A percentile compares a stretch with the other conserved stretches of the same genome.
These are phyloP conservation scores for Curvularia sp. DNA, from an alignment of 2,329 filamentous ascomycete genomes.

Conservation along the genomic window DNA sequence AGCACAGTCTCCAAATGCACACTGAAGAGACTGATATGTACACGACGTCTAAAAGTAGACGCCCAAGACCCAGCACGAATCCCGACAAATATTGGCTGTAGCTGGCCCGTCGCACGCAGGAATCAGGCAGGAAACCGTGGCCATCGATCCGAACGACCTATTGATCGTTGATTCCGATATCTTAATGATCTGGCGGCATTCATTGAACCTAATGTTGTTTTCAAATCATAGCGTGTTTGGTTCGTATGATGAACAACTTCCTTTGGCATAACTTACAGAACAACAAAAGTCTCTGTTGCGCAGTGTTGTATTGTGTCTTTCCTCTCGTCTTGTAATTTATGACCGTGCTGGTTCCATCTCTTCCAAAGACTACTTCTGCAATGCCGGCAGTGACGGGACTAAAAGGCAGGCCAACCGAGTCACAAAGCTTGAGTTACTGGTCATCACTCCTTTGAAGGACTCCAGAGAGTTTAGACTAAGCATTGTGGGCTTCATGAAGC, in stretches of 20 bases:
- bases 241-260: neutral
- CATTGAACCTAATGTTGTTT: neutral
- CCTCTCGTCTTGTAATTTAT: neutral
- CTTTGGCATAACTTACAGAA: neutral
- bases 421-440: neutral
- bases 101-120: neutral
- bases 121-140: neutral
- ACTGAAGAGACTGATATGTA: neutral
- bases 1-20: neutral
- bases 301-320: neutral
- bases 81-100: neutral
- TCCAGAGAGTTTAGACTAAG: neutral
- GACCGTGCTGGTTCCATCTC: neutral
- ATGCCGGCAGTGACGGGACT: neutral
- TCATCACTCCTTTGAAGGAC: neutral
- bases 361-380: neutral
- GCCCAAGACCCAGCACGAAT: neutral
- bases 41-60: neutral
- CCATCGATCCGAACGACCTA: neutral
- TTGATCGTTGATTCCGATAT: neutral
- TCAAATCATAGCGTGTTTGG: neutral
- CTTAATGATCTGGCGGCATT: neutral
- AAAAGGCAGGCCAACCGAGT: neutral
- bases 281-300: neutral
- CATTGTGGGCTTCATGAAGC: neutral